Evolutionary conservation across 768 basidiomycete species (phyloP).

Genomic region (Serendipita vermifera): DNA sequence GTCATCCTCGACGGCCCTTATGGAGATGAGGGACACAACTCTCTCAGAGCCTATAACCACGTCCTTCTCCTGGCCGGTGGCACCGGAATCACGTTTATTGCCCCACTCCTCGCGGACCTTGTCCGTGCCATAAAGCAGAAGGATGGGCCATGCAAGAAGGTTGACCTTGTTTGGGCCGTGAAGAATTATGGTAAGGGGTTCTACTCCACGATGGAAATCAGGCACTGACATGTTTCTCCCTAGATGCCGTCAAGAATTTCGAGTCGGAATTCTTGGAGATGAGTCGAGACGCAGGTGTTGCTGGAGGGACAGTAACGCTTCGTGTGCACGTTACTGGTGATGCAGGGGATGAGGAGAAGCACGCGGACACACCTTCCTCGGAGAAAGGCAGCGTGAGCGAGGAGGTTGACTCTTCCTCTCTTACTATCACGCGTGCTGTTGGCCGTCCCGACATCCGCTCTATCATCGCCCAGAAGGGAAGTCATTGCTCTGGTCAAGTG

Average conservation of each 20-base stretch:
- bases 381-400: too few species aligned
- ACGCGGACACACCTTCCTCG: not conserved
- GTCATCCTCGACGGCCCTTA: conserved; percentile 13
- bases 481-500: too few species aligned
- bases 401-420: too few species aligned
- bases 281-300: not conserved
- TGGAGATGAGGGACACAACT: not conserved
- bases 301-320: not conserved
- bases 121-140: not conserved
- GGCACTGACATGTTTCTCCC: not conserved
- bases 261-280: not conserved
- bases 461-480: too few species aligned
- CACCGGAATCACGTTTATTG: not conserved
- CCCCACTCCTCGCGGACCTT: conserved; percentile 1
- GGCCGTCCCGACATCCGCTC: too few species aligned
- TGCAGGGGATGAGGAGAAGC: not conserved
- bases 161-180: not conserved
- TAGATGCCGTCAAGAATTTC: not conserved
- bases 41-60: conserved; percentile 9
- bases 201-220: not conserved
- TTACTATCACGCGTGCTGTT: too few species aligned
- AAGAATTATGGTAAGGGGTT: not conserved
- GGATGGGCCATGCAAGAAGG: not conserved
- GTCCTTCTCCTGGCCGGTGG: conserved; percentile 11
- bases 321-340: conserved; percentile 8